Conservation (phyloP, 805 yeast genomes). For the Kurtzmaniella cleridarum region DNA sequence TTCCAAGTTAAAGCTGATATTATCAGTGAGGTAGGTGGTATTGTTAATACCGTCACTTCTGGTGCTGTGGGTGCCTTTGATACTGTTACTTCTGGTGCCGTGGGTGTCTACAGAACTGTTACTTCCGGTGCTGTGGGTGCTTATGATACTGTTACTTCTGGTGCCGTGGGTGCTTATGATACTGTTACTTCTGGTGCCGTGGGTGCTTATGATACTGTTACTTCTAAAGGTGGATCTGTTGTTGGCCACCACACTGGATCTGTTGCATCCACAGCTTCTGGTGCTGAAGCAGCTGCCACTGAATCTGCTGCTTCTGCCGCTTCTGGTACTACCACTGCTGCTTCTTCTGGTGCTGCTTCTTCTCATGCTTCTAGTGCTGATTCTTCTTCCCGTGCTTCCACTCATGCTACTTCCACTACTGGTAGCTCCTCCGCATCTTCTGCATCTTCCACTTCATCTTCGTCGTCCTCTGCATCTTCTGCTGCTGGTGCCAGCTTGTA, state of each 20-base stretch:
- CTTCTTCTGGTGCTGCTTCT: constrained; percentile 6
- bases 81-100: constrained; percentile 7
- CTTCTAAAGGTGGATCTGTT: constrained; percentile 8
- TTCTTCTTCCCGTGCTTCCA: constrained; percentile 7
- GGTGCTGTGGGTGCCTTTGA: constrained; percentile 10
- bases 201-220: constrained; percentile 7
- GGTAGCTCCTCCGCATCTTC: constrained; percentile 6
- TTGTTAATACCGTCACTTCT: constrained; percentile 5
- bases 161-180: constrained; percentile 6
- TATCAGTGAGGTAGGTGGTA: constrained; percentile 8
- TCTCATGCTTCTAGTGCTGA: background rate
- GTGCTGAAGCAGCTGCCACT: constrained; percentile 10
- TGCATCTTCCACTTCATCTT: constrained; percentile 8
- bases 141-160: constrained; percentile 8
- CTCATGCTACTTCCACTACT: constrained; percentile 7
- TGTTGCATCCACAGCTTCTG: constrained; percentile 10
- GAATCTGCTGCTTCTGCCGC: constrained; percentile 10
- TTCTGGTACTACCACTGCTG: constrained; percentile 5
- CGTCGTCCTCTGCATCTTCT: constrained; percentile 11
- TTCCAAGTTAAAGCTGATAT: constrained; percentile 18
- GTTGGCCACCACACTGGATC: constrained; percentile 9
- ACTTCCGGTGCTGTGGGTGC: constrained; percentile 11
- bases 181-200: constrained; percentile 12
- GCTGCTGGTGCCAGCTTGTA: constrained; percentile 12
- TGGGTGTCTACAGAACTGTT: constrained; percentile 11